Evolutionary conservation across 768 basidiomycete genomes (phyloP).

Genomic region (Flagelloscypha sp.): DNA sequence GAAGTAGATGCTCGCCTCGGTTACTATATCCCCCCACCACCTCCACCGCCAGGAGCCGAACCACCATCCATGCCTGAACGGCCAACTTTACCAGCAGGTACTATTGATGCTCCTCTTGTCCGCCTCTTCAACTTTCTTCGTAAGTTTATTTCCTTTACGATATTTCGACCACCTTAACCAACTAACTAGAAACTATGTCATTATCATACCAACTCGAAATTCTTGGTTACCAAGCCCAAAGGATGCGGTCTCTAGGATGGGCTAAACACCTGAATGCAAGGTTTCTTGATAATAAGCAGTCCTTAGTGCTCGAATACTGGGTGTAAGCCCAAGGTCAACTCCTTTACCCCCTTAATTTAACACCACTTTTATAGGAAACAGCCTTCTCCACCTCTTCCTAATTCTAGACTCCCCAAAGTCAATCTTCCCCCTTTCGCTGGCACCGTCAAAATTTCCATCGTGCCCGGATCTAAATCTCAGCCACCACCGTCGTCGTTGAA

Average conservation of each 20-base stretch:
- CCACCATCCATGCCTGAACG: conserved; percentile 18
- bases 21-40: conserved; percentile 47
- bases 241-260: conserved; percentile 85
- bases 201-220: conserved; percentile 90
- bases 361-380: too few species aligned
- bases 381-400: conserved; percentile 19
- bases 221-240: conserved; percentile 75
- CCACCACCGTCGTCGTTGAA: too few species aligned
- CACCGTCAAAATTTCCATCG: conserved; percentile 62
- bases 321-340: conserved; percentile 51
- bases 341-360: too few species aligned
- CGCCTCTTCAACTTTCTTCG: conserved; percentile 85
- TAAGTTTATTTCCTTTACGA: conserved; percentile 29
- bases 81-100: conserved; percentile 47
- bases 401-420: conserved; percentile 24
- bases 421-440: conserved; percentile 62
- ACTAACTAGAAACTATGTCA: conserved; percentile 71
- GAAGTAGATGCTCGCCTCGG: conserved; percentile 66
- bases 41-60: conserved; percentile 31
- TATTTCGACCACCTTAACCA: conserved; percentile 5
- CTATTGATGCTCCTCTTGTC: conserved; percentile 76
- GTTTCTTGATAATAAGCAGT: conserved; percentile 60
- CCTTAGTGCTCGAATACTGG: conserved; percentile 79
- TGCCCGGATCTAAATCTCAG: conserved; percentile 46
- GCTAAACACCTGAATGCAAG: conserved; percentile 64